Percentiles rank a stretch among this genome's conserved stretches.
phyloP scores from a whole-genome alignment of 2,329 filamentous ascomycete species.

The Aspergillus bombycis region DNA sequence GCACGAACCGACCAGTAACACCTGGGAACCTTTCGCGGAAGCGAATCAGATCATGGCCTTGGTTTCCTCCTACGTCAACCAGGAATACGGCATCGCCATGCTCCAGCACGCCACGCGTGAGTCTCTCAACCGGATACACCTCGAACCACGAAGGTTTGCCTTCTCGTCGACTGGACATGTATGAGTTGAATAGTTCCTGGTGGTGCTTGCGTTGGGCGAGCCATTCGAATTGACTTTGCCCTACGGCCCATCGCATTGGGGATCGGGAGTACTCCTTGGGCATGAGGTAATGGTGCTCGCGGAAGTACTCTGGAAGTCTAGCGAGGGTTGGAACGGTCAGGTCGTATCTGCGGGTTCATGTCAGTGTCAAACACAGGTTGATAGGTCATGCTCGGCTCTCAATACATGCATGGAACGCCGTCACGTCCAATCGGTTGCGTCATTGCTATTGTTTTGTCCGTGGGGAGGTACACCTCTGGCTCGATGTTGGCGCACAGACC shows the following conservation, averaged over 20 bases:
- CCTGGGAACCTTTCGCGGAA: conserved; percentile 37
- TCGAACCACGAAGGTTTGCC: conserved; percentile 37
- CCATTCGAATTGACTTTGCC: conserved; percentile 40
- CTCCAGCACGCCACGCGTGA: conserved; percentile 27
- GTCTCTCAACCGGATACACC: conserved; percentile 32
- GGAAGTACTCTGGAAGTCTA: conserved; percentile 36
- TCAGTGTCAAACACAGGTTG: background rate
- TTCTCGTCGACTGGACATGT: conserved; percentile 37
- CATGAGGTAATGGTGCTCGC: conserved; percentile 27
- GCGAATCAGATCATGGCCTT: conserved; percentile 42
- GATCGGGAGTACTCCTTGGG: conserved; percentile 33
- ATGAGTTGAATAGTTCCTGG: conserved; percentile 36
- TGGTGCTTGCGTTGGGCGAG: conserved; percentile 29
- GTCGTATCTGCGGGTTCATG: conserved; percentile 24
- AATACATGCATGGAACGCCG: conserved; percentile 35
- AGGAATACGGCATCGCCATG: conserved; percentile 36
- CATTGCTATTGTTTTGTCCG: conserved; percentile 30
- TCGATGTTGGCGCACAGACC: conserved; percentile 28
- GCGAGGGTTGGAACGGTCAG: conserved; percentile 37
- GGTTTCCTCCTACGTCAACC: conserved; percentile 48
- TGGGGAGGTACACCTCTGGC: conserved; percentile 29
- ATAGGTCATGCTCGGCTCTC: background rate
- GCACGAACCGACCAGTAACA: conserved; percentile 37
- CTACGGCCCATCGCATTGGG: conserved; percentile 38
- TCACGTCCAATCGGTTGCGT: conserved; percentile 33